Evolutionary conservation across 2,329 filamentous ascomycete genomes (phyloP).

Genomic region (Verticillium nonalfalfae): DNA sequence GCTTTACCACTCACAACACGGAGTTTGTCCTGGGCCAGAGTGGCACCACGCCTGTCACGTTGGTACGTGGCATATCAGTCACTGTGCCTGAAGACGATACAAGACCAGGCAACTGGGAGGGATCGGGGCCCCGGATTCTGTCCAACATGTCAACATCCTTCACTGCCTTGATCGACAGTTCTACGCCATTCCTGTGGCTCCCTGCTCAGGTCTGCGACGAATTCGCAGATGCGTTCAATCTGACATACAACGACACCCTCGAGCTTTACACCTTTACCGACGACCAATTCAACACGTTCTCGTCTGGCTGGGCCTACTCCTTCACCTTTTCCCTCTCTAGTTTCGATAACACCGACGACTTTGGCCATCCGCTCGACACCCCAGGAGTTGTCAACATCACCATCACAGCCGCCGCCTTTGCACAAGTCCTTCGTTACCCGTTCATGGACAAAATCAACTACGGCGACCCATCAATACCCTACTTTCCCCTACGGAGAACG

Average conservation of each 20-base stretch:
- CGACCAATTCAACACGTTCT: conserved; percentile 34
- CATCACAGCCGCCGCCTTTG: conserved; percentile 42
- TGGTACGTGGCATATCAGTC: conserved; percentile 52
- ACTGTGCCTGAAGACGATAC: conserved; percentile 21
- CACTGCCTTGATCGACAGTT: conserved; percentile 54
- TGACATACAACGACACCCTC: conserved; percentile 58
- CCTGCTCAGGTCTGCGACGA: conserved; percentile 53
- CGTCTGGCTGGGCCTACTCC: conserved; percentile 28
- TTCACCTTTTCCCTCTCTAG: conserved; percentile 54
- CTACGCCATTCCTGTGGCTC: conserved; percentile 59
- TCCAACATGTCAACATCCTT: conserved; percentile 40
- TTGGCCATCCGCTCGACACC: conserved; percentile 40
- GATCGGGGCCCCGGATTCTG: conserved; percentile 26
- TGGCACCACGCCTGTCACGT: conserved; percentile 49
- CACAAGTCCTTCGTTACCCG: conserved; percentile 42
- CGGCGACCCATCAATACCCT: conserved; percentile 41
- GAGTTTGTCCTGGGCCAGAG: conserved; percentile 51
- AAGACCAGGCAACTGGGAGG: conserved; percentile 31
- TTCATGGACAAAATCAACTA: conserved; percentile 38
- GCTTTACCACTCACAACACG: conserved; percentile 54
- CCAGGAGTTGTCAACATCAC: conserved; percentile 52
- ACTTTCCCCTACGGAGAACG: conserved; percentile 58
- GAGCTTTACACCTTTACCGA: conserved; percentile 59
- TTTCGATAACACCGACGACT: conserved; percentile 45
- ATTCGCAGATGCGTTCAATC: conserved; percentile 58